Evolutionary conservation across 78 protist genomes (phyloP), one percentile per base, ranked within the genome.

Genomic region (Dictyostelium citrinum): DNA sequence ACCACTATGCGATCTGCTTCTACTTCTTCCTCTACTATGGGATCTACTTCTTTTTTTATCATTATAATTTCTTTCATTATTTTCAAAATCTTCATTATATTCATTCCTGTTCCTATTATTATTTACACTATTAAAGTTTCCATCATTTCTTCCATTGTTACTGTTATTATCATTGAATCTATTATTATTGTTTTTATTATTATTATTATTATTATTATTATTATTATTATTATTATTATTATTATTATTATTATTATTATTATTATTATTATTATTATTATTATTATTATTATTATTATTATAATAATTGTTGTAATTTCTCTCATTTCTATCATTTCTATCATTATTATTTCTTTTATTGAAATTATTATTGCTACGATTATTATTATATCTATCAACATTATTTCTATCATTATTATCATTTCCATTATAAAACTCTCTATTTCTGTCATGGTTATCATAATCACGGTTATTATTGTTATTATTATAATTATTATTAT

Each of bases 401-500:
- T 41, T 74, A 35, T 72, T 33, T 14, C 79, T 72, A 35, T 72
- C 16, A 37, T n/a, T 31, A 31, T 33, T 24, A 39, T n/a, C 24
- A 11, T 75, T 46, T 75, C 81, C 45, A 55, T 20, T 55, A 20
- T 55, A 55, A 20, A 12, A 12, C 5, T 55, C 64, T 20, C 64
- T 55, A 55, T 20, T 55, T 55, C 64, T 55, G 22, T 55, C 64
- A 55, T n/a, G 20, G 43, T 43, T n/a, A 41, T 41, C 9, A 22
- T 22, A 7, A n/a, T 41, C 45, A 43, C 45, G 29, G n/a, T 45
- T 75, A 29, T 68, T 24, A 27, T 39, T 39, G 5, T 10, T 7
- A 24, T 82, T 76, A 35, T 49, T 82, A n/a, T 67, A 45, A 22
- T 43, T 37, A 33, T n/a, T 37, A 29, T 72, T 84, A 58, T 84